Evolutionary conservation across 2,329 filamentous ascomycete genomes (phyloP), one percentile per base, ranked within the genome.

Genomic region (Diplocarpon mali): DNA sequence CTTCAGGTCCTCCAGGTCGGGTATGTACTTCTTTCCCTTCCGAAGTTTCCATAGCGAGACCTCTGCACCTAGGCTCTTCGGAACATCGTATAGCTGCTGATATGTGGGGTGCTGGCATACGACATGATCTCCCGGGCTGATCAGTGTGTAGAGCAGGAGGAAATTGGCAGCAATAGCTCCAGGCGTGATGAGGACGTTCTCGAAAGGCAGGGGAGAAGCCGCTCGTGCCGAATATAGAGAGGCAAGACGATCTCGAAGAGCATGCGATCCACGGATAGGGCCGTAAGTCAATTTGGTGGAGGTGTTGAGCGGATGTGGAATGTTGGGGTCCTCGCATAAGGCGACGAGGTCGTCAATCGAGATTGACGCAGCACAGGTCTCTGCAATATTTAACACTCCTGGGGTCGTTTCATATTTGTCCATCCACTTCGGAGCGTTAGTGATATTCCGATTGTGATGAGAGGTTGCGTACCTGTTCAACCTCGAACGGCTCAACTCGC

Each of bases 141-240:
- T 60, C 6, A 92, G 68, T 1, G 80, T 70, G 61, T 89, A 89
- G 7, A 92, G 72, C 2, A 80, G 67, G n/a, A 92, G 66, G 55
- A 87, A 85, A 59, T 94, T 94, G n/a, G 86, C 87, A 5, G 77
- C 72, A 40, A 93, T 93, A 12, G 85, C 86, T 9, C 88, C 88
- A 27, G 82, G 76, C 0, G 85, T 86, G 47, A 90, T 79, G 42
- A 93, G 64, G 34, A 94, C 72, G 55, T 83, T 78, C 13, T 87
- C 77, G 1, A 60, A 66, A 14, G 70, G 62, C 10, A 77, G 60
- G 5, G 67, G 66, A 1, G 62, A 65, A 1, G 63, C 61, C 49
- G 64, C 65, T 49, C 76, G 73, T 16, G 70, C 69, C 4, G 76
- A 77, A 59, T 85, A 85, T 3, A 85, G 68, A 14, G 70, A 67